Conservation (phyloP, 495 filamentous ascomycete species). For the Penicillium ochrochloron region DNA sequence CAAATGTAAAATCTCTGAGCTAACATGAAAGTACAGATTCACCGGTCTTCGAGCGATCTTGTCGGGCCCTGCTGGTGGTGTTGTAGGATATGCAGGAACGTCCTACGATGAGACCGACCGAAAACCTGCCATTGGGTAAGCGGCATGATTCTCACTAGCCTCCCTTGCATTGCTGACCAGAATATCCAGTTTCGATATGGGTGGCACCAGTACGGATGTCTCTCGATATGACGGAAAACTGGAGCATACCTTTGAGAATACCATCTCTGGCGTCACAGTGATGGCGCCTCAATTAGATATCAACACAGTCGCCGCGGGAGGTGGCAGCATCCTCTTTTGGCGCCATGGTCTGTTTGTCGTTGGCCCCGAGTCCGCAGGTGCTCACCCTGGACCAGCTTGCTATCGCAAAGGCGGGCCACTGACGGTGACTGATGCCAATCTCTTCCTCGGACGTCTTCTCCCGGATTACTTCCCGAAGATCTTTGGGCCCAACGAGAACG, state of each 20-base stretch:
- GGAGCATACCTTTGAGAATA: conserved; percentile 97
- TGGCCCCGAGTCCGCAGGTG: conserved; percentile 89
- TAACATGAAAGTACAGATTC: conserved; percentile 43
- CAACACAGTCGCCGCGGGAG: conserved; percentile 96
- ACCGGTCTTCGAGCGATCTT: conserved; percentile 62
- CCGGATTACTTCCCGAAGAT: conserved; percentile 98
- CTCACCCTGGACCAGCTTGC: conserved; percentile 91
- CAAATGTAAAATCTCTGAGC: neutral
- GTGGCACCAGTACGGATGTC: conserved; percentile 92
- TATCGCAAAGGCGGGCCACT: conserved; percentile 93
- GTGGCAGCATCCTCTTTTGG: conserved; percentile 89
- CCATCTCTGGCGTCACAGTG: conserved; percentile 91
- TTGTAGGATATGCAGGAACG: conserved; percentile 92
- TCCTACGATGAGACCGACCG: conserved; percentile 85
- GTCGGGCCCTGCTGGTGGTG: conserved; percentile 66
- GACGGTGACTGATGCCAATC: conserved; percentile 92
- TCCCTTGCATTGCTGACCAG: conserved; percentile 36
- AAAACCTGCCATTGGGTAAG: conserved; percentile 80
- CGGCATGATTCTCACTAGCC: neutral
- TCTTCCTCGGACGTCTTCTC: conserved; percentile 85
- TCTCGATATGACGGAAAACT: conserved; percentile 90
- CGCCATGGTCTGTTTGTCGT: conserved; percentile 93
- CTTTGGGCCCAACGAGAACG: conserved; percentile 88
- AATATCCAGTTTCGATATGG: conserved; percentile 83
- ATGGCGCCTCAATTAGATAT: conserved; percentile 96